Evolutionary conservation across 768 basidiomycete species (phyloP).

Genomic region (Phylloporus sp.): DNA sequence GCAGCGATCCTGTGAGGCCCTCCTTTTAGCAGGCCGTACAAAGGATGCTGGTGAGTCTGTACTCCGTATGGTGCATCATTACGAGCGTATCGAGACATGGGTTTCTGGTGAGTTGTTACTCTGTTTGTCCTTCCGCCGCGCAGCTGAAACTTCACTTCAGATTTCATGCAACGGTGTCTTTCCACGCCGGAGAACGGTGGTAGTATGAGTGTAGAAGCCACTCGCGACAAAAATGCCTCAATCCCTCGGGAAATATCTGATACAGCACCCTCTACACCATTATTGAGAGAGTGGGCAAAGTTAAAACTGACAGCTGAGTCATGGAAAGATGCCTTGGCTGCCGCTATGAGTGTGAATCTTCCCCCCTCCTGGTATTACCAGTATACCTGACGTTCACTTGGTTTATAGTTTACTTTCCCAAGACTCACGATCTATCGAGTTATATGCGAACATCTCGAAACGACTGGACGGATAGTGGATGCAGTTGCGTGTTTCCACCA

Average conservation of each 20-base stretch:
- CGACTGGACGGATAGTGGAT: background rate
- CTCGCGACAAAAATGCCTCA: background rate
- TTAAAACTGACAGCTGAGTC: background rate
- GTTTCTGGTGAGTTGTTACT: background rate
- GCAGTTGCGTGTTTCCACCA: background rate
- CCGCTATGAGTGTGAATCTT: background rate
- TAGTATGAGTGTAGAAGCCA: too few relatives aligned
- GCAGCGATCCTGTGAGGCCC: conserved; percentile 3
- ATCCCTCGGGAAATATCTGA: too few relatives aligned
- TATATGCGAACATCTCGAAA: background rate
- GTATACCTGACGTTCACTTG: background rate
- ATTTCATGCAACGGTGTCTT: background rate
- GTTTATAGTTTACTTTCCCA: background rate
- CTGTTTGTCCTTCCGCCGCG: background rate
- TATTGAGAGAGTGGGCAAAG: conserved; percentile 6
- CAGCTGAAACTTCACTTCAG: background rate
- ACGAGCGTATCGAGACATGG: background rate
- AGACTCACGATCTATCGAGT: background rate
- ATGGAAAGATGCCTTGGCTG: conserved; percentile 5
- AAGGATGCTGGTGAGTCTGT: background rate
- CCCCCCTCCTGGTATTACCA: background rate
- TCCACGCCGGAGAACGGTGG: background rate
- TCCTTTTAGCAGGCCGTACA: background rate
- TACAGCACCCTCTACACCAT: background rate
- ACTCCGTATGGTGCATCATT: background rate